phyloP scores from a whole-genome alignment of 108 stramenopile genomes.

The Poteriospumella lacustris region DNA sequence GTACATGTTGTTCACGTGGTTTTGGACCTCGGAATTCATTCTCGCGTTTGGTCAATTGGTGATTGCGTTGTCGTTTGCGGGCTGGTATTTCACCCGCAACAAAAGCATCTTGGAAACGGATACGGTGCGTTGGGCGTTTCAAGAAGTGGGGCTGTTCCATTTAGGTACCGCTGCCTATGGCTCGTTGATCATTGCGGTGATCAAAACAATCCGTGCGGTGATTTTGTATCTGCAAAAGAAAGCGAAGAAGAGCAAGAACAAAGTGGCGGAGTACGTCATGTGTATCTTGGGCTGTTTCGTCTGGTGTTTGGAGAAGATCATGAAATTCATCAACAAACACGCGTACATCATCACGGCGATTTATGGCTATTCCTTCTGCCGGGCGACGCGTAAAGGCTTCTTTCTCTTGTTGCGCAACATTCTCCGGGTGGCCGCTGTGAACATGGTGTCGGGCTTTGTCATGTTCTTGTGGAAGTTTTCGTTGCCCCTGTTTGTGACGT shows the following conservation, averaged over 20 bases:
- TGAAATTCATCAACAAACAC: slow-evolving; percentile 82
- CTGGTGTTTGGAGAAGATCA: slow-evolving; percentile 51
- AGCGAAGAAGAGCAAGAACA: slow-evolving; percentile 30
- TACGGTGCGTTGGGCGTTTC: slow-evolving; percentile 54
- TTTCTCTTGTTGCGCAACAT: slow-evolving; percentile 63
- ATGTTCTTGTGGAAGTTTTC: slow-evolving; percentile 41
- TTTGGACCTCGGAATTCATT: slow-evolving; percentile 37
- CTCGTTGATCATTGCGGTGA: slow-evolving; percentile 43
- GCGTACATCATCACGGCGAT: slow-evolving; percentile 86
- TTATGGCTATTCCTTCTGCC: slow-evolving; percentile 75
- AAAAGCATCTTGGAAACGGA: slow-evolving; percentile 55
- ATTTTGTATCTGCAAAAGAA: slow-evolving; percentile 40
- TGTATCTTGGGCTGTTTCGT: slow-evolving; percentile 45
- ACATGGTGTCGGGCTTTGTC: slow-evolving; percentile 32
- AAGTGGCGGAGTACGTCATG: slow-evolving; percentile 50
- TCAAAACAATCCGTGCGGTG: slow-evolving; percentile 42
- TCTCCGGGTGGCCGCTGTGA: slow-evolving; percentile 28
- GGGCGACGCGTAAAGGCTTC: slow-evolving; percentile 65
- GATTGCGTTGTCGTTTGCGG: slow-evolving; percentile 23
- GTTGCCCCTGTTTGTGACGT: slow-evolving; percentile 17
- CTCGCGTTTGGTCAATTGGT: slow-evolving; percentile 32
- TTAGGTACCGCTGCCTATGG: slow-evolving; percentile 52
- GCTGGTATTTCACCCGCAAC: slow-evolving; percentile 38
- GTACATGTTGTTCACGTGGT: slow-evolving; percentile 34
- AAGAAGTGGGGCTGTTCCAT: no score